Evolutionary conservation across 306 rosid species (phyloP).

Genomic region (Fagus crenata): DNA sequence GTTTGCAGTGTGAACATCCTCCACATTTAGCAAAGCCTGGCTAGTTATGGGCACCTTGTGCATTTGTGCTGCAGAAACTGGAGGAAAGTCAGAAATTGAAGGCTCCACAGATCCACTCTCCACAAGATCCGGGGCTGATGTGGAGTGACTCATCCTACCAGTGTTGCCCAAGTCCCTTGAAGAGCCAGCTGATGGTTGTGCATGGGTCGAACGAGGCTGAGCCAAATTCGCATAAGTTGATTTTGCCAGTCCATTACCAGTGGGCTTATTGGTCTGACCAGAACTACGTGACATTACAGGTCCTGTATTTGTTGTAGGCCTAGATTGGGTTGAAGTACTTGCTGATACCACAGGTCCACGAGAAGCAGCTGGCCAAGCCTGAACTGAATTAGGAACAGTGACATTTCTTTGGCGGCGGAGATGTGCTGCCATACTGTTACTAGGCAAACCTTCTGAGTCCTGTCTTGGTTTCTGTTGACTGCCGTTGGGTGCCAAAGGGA

Average conservation of each 20-base stretch:
- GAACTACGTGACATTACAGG: conserved; percentile 35
- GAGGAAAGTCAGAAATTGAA: conserved; percentile 74
- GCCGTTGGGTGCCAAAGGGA: conserved; percentile 50
- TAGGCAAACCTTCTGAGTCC: conserved; percentile 57
- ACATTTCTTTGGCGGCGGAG: conserved; percentile 61
- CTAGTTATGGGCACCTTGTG: conserved; percentile 49
- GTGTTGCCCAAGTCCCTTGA: conserved; percentile 45
- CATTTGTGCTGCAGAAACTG: conserved; percentile 64
- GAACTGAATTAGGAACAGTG: conserved; percentile 54
- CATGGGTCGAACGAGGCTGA: conserved; percentile 45
- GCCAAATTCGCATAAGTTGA: conserved; percentile 54
- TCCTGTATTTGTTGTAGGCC: conserved; percentile 42
- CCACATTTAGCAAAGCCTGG: conserved; percentile 48
- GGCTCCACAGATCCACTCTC: conserved; percentile 47
- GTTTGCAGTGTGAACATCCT: conserved; percentile 79
- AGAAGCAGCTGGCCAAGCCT: conserved; percentile 75
- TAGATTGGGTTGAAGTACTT: conserved; percentile 46
- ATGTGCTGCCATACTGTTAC: conserved; percentile 79
- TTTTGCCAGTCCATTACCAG: conserved; percentile 27
- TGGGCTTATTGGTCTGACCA: conserved; percentile 29
- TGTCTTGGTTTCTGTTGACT: conserved; percentile 52
- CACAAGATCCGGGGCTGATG: conserved; percentile 79
- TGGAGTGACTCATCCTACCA: conserved; percentile 63
- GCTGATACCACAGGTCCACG: conserved; percentile 47
- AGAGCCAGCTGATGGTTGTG: conserved; percentile 47